These are phyloP conservation scores for Kregervanrija fluxuum DNA, from an alignment of 805 yeast species.

Conservation along the genomic window DNA sequence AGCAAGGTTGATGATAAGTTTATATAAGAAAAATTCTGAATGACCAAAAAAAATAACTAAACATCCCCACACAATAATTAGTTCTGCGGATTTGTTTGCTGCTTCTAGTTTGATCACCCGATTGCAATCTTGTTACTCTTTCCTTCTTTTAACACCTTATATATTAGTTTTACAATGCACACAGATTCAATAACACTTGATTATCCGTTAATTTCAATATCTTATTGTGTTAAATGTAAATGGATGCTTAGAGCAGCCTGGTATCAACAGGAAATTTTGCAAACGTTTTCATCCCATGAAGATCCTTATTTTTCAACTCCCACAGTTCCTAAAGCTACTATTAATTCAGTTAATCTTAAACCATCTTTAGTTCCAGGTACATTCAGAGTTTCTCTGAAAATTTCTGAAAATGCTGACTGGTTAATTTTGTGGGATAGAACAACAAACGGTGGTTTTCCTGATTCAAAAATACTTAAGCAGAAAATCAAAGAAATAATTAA, in stretches of 20 bases:
- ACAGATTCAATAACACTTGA: slow-evolving; percentile 5
- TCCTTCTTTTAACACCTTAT: background rate
- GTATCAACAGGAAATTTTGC: slow-evolving; percentile 80
- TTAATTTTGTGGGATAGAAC: slow-evolving; percentile 55
- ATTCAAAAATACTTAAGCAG: slow-evolving; percentile 70
- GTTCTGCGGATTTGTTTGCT: too few relatives aligned
- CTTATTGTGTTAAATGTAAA: slow-evolving; percentile 76
- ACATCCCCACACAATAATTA: too few relatives aligned
- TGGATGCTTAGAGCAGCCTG: slow-evolving; percentile 88
- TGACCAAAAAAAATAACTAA: too few relatives aligned
- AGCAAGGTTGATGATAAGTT: too few relatives aligned
- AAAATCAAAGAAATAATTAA: slow-evolving; percentile 51
- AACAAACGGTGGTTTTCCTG: slow-evolving; percentile 72
- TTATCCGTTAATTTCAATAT: slow-evolving; percentile 59
- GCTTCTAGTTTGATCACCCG: too few relatives aligned
- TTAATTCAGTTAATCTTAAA: slow-evolving; percentile 45
- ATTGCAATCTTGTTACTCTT: background rate
- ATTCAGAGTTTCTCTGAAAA: slow-evolving; percentile 50
- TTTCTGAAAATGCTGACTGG: slow-evolving; percentile 20
- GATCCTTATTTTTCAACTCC: slow-evolving; percentile 1
- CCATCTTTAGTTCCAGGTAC: slow-evolving; percentile 45
- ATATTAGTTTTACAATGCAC: background rate
- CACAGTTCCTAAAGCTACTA: slow-evolving; percentile 24
- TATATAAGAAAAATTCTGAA: too few relatives aligned
- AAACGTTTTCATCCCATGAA: slow-evolving; percentile 48